Conservation (phyloP, 2,329 filamentous ascomycete species). For the Fusarium subglutinans region DNA sequence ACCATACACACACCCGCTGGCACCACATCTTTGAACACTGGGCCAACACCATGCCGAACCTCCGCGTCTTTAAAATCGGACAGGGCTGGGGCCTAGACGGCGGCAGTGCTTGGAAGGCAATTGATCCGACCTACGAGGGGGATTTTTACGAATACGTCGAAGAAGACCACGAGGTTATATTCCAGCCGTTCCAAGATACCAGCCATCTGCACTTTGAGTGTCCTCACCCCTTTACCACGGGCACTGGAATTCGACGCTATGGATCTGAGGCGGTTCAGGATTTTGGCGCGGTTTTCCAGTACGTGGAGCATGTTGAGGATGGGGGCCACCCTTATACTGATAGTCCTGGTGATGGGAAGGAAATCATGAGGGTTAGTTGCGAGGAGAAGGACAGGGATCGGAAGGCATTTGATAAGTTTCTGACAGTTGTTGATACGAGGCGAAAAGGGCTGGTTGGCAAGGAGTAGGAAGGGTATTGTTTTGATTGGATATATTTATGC, state of each 20-base stretch:
- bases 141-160: neutral
- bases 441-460: neutral
- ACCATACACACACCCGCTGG: neutral
- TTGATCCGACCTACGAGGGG: neutral
- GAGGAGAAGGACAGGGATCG: neutral
- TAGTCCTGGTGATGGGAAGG: neutral
- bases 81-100: neutral
- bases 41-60: neutral
- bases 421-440: neutral
- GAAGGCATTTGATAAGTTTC: neutral
- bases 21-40: conserved; percentile 10
- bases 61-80: conserved; percentile 4
- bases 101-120: neutral
- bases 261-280: neutral
- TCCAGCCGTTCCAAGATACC: neutral
- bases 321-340: neutral
- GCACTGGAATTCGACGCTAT: neutral
- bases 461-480: neutral
- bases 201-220: conserved; percentile 6
- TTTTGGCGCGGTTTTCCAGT: neutral
- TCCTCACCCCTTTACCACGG: neutral
- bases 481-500: neutral
- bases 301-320: neutral
- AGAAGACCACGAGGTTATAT: neutral
- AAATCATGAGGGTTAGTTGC: neutral